Conservation (phyloP, 441 rosid species). For the Adansonia madagascariensis region DNA sequence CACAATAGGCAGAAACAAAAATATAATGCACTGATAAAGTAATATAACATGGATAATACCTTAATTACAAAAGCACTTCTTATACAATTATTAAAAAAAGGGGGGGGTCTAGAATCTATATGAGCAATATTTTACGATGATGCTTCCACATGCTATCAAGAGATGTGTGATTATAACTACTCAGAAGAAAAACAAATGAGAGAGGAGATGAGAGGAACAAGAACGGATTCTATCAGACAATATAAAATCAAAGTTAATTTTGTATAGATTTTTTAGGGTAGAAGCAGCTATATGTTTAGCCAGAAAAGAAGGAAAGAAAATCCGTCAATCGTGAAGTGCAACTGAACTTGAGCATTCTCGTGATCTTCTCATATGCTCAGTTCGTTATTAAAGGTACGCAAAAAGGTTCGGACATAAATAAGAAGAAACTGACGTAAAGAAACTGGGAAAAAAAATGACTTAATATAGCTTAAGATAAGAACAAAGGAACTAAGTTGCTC, state of each 20-base stretch:
- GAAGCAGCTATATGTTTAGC: not conserved
- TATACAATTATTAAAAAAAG: not conserved
- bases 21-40: not conserved
- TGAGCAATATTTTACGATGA: not conserved
- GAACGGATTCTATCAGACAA: not conserved
- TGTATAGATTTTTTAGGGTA: not conserved
- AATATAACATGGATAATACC: not conserved
- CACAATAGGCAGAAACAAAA: not conserved
- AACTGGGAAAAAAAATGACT: conserved; percentile 4
- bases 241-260: not conserved
- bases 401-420: not conserved
- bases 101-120: not conserved
- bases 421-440: not conserved
- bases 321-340: not conserved
- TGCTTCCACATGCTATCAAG: not conserved
- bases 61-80: not conserved
- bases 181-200: not conserved
- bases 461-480: too few relatives aligned
- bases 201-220: not conserved
- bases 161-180: not conserved
- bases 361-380: not conserved
- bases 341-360: conserved; percentile 4
- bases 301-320: not conserved
- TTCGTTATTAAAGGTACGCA: not conserved
- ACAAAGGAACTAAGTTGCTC: too few relatives aligned